Conservation (phyloP, 805 yeast species). For the Wickerhamiella alocasiicola region DNA sequence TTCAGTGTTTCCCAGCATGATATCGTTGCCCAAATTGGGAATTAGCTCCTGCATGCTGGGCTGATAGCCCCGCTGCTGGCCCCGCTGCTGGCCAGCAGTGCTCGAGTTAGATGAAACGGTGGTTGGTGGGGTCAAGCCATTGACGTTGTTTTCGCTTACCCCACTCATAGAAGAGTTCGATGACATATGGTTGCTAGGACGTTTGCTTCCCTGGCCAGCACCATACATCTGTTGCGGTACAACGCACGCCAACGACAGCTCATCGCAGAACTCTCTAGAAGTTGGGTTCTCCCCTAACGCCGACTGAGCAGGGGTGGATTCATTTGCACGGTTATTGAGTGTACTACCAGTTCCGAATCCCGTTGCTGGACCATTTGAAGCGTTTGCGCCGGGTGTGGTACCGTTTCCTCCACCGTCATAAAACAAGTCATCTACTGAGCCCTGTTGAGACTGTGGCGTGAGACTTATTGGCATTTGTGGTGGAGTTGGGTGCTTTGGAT, state of each 20-base stretch:
- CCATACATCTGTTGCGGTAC: not conserved
- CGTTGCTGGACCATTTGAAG: too few relatives aligned
- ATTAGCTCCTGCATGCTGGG: too few relatives aligned
- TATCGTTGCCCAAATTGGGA: not conserved
- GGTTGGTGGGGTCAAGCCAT: not conserved
- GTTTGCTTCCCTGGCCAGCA: not conserved
- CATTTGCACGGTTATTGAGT: too few relatives aligned
- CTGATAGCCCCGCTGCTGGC: too few relatives aligned
- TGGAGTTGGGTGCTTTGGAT: not conserved
- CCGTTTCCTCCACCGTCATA: not conserved
- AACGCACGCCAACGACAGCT: conserved; percentile 47
- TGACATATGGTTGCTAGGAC: too few relatives aligned
- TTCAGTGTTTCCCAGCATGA: too few relatives aligned
- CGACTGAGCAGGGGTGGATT: conserved; percentile 6
- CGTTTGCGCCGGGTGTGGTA: not conserved
- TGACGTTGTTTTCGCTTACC: not conserved
- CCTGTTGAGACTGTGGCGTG: not conserved
- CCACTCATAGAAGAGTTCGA: not conserved
- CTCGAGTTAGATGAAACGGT: not conserved
- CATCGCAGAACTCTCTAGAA: conserved; percentile 69
- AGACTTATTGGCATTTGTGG: not conserved
- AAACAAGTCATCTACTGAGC: not conserved
- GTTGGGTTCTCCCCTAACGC: conserved; percentile 32
- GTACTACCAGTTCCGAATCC: too few relatives aligned
- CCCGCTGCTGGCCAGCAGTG: too few relatives aligned